Conservation (phyloP, 257 asterid genomes). For the Nyctanthes arbortristis region DNA sequence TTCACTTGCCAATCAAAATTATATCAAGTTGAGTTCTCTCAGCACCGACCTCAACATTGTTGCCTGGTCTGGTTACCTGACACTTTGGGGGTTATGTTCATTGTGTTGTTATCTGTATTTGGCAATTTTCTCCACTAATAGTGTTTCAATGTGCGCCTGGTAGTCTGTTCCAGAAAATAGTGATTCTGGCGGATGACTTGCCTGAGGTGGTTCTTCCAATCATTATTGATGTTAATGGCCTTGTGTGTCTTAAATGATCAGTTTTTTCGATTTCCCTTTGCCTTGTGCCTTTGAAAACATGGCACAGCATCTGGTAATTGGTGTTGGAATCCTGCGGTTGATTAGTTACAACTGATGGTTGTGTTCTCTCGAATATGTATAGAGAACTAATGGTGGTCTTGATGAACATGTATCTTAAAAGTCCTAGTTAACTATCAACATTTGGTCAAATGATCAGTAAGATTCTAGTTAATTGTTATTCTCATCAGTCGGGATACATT, state of each 20-base stretch:
- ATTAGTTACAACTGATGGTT: not conserved
- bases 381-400: not conserved
- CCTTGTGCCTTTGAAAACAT: not conserved
- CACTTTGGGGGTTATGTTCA: not conserved
- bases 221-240: conserved; percentile 35
- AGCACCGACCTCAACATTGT: conserved; percentile 14
- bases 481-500: too few relatives aligned
- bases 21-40: conserved; percentile 27
- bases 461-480: too few relatives aligned
- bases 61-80: conserved; percentile 25
- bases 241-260: conserved; percentile 37
- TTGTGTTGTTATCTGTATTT: conserved; percentile 14
- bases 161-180: conserved; percentile 53
- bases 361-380: not conserved
- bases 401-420: too few relatives aligned
- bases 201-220: conserved; percentile 77
- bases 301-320: not conserved
- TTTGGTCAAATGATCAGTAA: too few relatives aligned
- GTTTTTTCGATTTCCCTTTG: conserved; percentile 11
- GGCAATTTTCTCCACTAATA: conserved; percentile 29
- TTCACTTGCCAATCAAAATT: conserved; percentile 31
- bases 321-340: not conserved
- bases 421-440: too few relatives aligned
- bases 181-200: conserved; percentile 54
- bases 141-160: conserved; percentile 76